Base-by-base conservation (phyloP, 192 early-diverging fungal species). In the Glomus cerebriforme region DNA sequence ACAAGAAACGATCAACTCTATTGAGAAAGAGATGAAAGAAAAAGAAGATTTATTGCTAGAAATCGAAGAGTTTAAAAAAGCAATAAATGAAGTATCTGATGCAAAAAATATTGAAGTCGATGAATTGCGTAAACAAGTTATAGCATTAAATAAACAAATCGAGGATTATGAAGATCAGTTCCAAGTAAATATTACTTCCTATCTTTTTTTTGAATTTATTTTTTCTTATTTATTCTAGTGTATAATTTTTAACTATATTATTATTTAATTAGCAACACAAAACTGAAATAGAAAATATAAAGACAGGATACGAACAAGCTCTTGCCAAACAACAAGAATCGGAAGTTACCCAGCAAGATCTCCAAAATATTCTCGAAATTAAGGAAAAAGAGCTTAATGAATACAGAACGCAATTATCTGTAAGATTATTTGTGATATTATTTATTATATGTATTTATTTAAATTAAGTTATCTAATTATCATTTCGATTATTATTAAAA, bases 331-430 rank as follows among this genome's bases (percentile, higher is more conserved):
- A 71, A 0, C 31, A 79, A 65, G 62, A 12, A 0, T 43, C 10
- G 12, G 54, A 79, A 31, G 15, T 68, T 43, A 12, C 10, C 39
- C 10, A 10, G 34, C 69, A 79, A 22, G 68, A 83, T 74, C 79
- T 81, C 19, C 70, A 79, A 32, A 45, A 75, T 35, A 26, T 79
- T 2, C 24, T 81, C 7, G 59, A 74, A 15, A 64, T 59, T 2
- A 83, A 83, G 62, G 77, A 83, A 15, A 70, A 73, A 60, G 80
- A 83, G 34, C 9, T 83, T 3, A 77, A 83, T 54, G 82, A 82
- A 34, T 34, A 49, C 10, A 74, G 59, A 54, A 1, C 6, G 49
- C 19, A 22, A 54, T 54, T 54, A 22, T 54, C 49, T 22, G 49
- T 54, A 54, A 54, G 49, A 17, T 22, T 49, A 2, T 17, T 54